Conservation (phyloP, 2,329 filamentous ascomycete genomes). For the Epicoccum sorghinum region DNA sequence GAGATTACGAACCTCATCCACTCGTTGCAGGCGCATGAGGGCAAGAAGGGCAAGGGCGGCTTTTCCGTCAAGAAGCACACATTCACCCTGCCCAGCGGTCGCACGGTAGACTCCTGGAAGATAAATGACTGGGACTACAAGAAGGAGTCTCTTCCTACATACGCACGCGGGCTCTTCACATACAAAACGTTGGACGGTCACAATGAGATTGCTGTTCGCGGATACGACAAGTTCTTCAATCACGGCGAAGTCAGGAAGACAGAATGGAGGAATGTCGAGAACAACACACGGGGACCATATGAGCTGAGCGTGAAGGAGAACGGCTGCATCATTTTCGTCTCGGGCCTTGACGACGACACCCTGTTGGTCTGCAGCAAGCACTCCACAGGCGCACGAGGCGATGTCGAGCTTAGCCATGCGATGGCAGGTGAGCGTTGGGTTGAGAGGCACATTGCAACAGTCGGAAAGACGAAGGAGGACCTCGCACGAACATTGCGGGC, state of each 20-base stretch:
- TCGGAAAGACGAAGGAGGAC: constrained; percentile 80
- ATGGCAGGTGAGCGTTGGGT: constrained; percentile 81
- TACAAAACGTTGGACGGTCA: constrained; percentile 68
- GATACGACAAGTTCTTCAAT: constrained; percentile 99
- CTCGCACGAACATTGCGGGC: constrained; percentile 75
- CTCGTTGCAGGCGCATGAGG: constrained; percentile 65
- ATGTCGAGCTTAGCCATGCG: constrained; percentile 79
- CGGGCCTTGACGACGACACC: constrained; percentile 85
- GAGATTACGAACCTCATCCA: constrained; percentile 71
- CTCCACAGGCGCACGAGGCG: constrained; percentile 81
- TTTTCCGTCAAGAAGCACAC: constrained; percentile 82
- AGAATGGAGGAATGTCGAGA: constrained; percentile 78
- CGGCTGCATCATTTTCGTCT: constrained; percentile 98
- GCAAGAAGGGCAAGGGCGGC: constrained; percentile 52
- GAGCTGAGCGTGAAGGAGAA: constrained; percentile 98
- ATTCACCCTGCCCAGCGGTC: constrained; percentile 70
- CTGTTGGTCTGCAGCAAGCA: constrained; percentile 99
- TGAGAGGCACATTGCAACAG: constrained; percentile 74
- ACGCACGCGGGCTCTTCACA: constrained; percentile 95
- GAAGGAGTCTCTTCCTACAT: constrained; percentile 80
- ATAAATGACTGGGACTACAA: constrained; percentile 98
- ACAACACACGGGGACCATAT: constrained; percentile 82
- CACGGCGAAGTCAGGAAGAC: constrained; percentile 81
- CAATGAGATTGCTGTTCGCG: constrained; percentile 81
- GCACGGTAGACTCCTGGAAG: constrained; percentile 86